These are phyloP conservation scores for Ustilago bromivora DNA, from an alignment of 1,284 basidiomycete species.

Conservation along the genomic window DNA sequence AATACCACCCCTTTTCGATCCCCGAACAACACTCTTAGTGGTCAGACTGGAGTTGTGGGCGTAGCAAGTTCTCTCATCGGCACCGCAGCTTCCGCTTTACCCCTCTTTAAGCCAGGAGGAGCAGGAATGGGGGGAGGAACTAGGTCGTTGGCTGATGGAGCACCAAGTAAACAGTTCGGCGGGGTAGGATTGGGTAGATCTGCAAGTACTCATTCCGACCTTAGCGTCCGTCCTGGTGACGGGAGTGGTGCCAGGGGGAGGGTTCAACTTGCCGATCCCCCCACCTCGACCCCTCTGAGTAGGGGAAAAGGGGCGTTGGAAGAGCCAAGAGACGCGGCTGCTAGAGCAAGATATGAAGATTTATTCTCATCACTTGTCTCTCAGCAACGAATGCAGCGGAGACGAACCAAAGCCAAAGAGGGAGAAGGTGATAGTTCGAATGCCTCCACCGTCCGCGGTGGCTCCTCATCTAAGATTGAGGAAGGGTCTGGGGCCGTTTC, in stretches of 20 bases:
- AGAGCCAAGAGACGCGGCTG: conserved; percentile 20
- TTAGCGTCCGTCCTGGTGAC: not conserved
- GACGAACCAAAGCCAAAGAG: not conserved
- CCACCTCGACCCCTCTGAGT: not conserved
- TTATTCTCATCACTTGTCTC: conserved; percentile 20
- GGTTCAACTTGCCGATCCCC: conserved; percentile 27
- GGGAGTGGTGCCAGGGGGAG: conserved; percentile 10
- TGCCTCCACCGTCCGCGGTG: conserved; percentile 8
- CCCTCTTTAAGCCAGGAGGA: conserved; percentile 7
- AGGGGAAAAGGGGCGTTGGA: conserved; percentile 1
- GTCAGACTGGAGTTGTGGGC: not conserved
- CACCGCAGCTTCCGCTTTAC: conserved; percentile 1
- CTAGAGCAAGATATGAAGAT: conserved; percentile 29
- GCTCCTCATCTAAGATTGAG: not conserved
- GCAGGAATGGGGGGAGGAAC: not conserved
- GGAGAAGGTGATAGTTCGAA: not conserved
- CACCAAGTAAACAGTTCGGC: conserved; percentile 34
- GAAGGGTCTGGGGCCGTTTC: conserved; percentile 17
- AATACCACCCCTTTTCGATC: not conserved
- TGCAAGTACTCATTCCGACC: conserved; percentile 19
- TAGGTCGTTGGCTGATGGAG: conserved; percentile 33
- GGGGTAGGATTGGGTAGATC: conserved; percentile 21
- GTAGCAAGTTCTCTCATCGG: conserved; percentile 6
- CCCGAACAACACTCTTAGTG: not conserved
- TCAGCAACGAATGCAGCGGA: not conserved